Evolutionary conservation across 169 alveolate species (phyloP), one percentile per base, ranked within the genome.

Genomic region (Plasmodium gaboni): DNA sequence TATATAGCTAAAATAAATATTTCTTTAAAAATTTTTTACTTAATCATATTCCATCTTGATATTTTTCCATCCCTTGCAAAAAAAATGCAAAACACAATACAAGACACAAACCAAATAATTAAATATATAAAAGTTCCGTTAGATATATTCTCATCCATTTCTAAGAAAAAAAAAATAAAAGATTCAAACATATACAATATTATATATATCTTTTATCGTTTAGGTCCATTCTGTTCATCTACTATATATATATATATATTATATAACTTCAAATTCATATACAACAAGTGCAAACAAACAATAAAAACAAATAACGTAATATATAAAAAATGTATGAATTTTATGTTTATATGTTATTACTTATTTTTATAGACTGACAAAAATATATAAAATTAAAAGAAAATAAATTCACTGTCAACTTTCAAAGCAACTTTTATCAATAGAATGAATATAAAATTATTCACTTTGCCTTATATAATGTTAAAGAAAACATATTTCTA

Each of bases 31-130:
- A 24, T 22, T 5, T 67, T 67, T 8, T 76, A 76, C 89, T 76
- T 76, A 38, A 76, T 57, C 89, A 76, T 57, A 5, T 76, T 74
- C 15, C 15, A 46, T 19, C 64, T 24, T 3, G 78, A 26, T 46
- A 76, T 76, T 57, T 76, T 76, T 53, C 89, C 89, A 55, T 76
- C 74, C 67, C 74, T 65, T 76, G 76, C 89, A 55, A 76, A 76
- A 67, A 76, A 55, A 22, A 76, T 53, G 61, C 89, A 76, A 76
- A 76, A 76, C 26, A 76, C 5, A 50, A 76, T 76, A 42, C 89
- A 76, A 15, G 89, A 76, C 22, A 76, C 69, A 76, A 76, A 65
- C 89, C 89, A 76, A 32, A 76, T 76, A 5, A 76, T 46, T 50
- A 76, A 17, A 48, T 64, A 76, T 10, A 65, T 64, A 26, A 64